These are phyloP conservation scores for Beauveria australis DNA, from an alignment of 2,329 filamentous ascomycete species.

Conservation along the genomic window DNA sequence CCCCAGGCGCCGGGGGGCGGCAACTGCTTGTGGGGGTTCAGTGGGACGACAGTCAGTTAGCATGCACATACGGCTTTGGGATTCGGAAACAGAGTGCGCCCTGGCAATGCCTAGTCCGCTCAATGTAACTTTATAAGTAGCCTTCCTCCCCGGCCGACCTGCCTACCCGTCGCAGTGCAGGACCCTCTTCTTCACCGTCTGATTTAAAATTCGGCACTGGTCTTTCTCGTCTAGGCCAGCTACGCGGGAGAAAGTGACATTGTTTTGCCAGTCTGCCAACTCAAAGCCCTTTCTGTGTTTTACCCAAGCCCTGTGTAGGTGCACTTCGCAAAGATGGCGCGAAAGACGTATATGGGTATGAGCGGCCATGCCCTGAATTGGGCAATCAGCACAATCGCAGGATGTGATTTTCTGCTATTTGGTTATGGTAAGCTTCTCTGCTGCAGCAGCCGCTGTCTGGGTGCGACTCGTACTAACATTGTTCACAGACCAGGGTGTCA, in stretches of 20 bases:
- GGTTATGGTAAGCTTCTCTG: constrained; percentile 37
- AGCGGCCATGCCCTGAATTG: constrained; percentile 57
- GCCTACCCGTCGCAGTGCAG: neutral
- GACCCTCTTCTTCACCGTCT: neutral
- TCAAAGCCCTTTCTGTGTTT: neutral
- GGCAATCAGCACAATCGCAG: constrained; percentile 63
- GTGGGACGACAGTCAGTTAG: constrained; percentile 1
- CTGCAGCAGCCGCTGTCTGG: neutral
- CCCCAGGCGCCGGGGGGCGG: neutral
- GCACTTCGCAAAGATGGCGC: constrained; percentile 18
- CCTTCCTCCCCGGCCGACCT: neutral
- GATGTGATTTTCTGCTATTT: constrained; percentile 61
- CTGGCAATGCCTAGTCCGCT: neutral
- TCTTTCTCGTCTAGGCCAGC: neutral
- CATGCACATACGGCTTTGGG: neutral
- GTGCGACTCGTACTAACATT: constrained; percentile 14
- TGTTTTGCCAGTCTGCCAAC: neutral
- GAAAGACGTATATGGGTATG: constrained; percentile 52
- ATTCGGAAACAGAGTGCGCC: neutral
- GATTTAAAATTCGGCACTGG: neutral
- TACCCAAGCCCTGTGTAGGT: neutral
- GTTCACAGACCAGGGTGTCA: constrained; percentile 63
- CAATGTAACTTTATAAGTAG: constrained; percentile 11
- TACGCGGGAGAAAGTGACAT: neutral
- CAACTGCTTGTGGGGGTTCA: constrained; percentile 1